Evolutionary conservation across 768 basidiomycete species (phyloP), one percentile per base, ranked within the genome.

Genomic region (Russula sp.): DNA sequence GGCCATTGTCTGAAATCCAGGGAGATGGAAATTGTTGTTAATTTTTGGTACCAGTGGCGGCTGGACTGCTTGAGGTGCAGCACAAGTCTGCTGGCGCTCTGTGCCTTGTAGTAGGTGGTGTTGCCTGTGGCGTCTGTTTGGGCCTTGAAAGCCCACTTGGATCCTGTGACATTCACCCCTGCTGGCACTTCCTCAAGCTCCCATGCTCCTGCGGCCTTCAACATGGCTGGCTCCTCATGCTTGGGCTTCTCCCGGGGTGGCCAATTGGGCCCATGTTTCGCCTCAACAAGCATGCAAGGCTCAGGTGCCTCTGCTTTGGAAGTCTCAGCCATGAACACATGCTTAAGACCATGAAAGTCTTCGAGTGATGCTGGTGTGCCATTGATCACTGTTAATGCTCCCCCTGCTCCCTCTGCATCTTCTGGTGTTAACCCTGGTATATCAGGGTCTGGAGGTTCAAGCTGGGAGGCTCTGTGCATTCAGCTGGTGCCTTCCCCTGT

Each of bases 101-200:
- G 59, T 0, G 70, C 74, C 58, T 77, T 76, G 67, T 72, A 71
- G 0, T 66, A 46, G 0, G 52, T 56, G 35, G 74, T 55, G 0
- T 63, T 61, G n/a, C 73, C 73, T 10, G 64, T 32, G 0, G 64
- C 58, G 42, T 75, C 68, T 63, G 77, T 77, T 36, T 52, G 11
- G 64, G n/a, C 46, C 48, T 62, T 68, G 66, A 71, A 75, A 2
- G 75, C 74, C 69, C 71, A 74, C 11, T 66, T 64, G 7, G 52
- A 45, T 5, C 56, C 52, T 14, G 67, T 41, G 8, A 42, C 14
- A 16, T 50, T 50, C 0, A n/a, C 46, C 1, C 47, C 41, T 0
- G 16, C 6, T 5, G 61, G 56, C 2, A 42, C 22, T 3, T 49
- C 25, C 5, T 46, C 45, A 7, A 46, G 22, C n/a, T n/a, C n/a